These are phyloP conservation scores for Ricinus communis DNA, from an alignment of 345 rosid genomes.

Conservation along the genomic window DNA sequence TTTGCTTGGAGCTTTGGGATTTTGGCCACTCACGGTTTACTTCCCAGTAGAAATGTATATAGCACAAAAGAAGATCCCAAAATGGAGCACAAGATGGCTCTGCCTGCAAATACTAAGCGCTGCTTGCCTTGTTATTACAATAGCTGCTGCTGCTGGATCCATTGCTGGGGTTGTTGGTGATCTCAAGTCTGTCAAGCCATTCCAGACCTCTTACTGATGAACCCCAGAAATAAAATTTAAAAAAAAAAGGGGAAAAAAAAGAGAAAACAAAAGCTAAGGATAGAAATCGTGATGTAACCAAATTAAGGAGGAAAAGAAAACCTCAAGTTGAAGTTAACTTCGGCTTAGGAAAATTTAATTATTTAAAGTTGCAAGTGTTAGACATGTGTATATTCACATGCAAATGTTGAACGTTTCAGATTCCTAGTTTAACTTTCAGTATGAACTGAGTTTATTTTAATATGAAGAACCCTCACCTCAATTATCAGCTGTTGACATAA, in stretches of 20 bases:
- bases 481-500: too few species aligned
- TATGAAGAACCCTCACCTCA: too few species aligned
- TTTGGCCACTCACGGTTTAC: slow-evolving; percentile 90
- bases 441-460: too few species aligned
- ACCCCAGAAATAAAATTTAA: background rate
- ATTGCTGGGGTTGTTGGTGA: slow-evolving; percentile 63
- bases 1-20: slow-evolving; percentile 83
- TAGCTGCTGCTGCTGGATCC: slow-evolving; percentile 82
- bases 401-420: slow-evolving; percentile 4
- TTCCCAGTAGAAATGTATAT: slow-evolving; percentile 94
- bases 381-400: background rate
- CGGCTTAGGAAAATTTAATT: background rate
- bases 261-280: too few species aligned
- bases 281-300: background rate
- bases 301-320: background rate
- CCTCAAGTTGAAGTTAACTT: background rate
- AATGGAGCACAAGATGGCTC: slow-evolving; percentile 80
- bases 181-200: slow-evolving; percentile 71
- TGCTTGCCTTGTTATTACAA: slow-evolving; percentile 65
- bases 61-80: slow-evolving; percentile 57
- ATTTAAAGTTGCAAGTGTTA: background rate
- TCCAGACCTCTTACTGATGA: slow-evolving; percentile 43
- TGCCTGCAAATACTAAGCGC: slow-evolving; percentile 66
- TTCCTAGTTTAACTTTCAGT: background rate
- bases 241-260: background rate